Base-by-base conservation (phyloP, 2,329 filamentous ascomycete genomes). In the Teratosphaeria epicoccoides region DNA sequence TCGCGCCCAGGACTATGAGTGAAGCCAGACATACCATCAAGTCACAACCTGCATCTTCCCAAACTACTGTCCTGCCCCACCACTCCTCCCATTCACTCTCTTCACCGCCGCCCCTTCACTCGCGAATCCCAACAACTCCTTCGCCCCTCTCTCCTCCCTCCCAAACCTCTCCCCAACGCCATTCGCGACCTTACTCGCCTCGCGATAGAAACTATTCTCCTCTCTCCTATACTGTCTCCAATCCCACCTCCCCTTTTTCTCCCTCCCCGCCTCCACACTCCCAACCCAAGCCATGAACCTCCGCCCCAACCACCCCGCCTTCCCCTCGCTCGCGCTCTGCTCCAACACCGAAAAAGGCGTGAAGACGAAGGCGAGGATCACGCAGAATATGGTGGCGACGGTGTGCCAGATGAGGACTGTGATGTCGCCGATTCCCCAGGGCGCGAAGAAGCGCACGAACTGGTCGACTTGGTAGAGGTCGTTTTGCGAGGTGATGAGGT, bases 391-490 rank as follows among this genome's bases (percentile, higher is more conserved):
- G 0, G 85, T 84, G 3, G 81, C 81, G 49, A 81, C 73, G 20
- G 83, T 70, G 64, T 89, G 85, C 76, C 79, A 85, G 2, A 76
- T 56, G 68, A 79, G 73, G 1, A 88, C 67, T 1, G 84, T 26
- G 0, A 52, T 46, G 17, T 55, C 54, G 11, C 61, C 66, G 23
- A 78, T 62, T 0, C 79, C 76, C 10, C 73, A 78, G 9, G 84
- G 81, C 14, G 78, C 61, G 17, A 90, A 60, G 63, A 94, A 93
- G 60, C 84, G 83, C 55, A 91, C 72, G 56, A 83, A 84, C 59
- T 95, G 84, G 47, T 82, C 83, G 0, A 81, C 75, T 61, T 91
- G 87, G 63, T 95, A 95, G 6, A 90, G 70, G 64, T 95, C 88
- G 58, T 94, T 83, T 65, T 95, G 89, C 17, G 75, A 78, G 6